These are phyloP conservation scores for Pseudopithomyces maydicus DNA, from an alignment of 2,329 filamentous ascomycete species.

Conservation along the genomic window DNA sequence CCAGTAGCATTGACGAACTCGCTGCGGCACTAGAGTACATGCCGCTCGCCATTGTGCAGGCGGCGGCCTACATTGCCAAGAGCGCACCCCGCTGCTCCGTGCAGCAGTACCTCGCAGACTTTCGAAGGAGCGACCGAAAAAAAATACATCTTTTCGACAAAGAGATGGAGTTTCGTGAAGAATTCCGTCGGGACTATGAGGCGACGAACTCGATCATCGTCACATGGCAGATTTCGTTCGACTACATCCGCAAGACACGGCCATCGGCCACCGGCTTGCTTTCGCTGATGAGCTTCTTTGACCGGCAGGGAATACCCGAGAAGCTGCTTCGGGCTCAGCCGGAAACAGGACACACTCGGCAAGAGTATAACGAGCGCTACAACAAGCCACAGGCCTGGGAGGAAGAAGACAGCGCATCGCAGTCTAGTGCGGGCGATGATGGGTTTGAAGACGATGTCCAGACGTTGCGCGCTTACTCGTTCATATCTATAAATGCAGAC, in stretches of 20 bases:
- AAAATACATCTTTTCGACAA: constrained; percentile 17
- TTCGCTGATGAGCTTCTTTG: constrained; percentile 55
- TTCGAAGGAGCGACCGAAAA: constrained; percentile 40
- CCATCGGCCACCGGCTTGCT: constrained; percentile 48
- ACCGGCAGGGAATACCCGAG: constrained; percentile 48
- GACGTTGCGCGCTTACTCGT: constrained; percentile 44
- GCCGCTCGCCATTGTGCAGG: constrained; percentile 42
- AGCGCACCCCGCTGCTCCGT: constrained; percentile 17
- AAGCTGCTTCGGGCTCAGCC: constrained; percentile 26
- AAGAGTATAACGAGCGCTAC: background rate
- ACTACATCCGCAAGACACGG: constrained; percentile 37
- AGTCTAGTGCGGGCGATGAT: constrained; percentile 3
- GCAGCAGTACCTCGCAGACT: constrained; percentile 46
- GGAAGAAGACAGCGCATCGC: background rate
- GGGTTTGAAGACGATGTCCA: constrained; percentile 36
- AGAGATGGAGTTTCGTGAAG: constrained; percentile 20
- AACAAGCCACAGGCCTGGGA: background rate
- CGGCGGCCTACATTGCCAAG: constrained; percentile 36
- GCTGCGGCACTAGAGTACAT: constrained; percentile 32
- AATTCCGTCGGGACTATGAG: constrained; percentile 37
- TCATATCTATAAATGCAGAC: constrained; percentile 33
- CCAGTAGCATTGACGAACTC: constrained; percentile 2
- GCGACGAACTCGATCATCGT: constrained; percentile 43
- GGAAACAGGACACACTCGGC: background rate
- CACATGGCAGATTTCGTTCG: constrained; percentile 42